Evolutionary conservation across 768 basidiomycete genomes (phyloP).

Genomic region (Tulasnella sp.): DNA sequence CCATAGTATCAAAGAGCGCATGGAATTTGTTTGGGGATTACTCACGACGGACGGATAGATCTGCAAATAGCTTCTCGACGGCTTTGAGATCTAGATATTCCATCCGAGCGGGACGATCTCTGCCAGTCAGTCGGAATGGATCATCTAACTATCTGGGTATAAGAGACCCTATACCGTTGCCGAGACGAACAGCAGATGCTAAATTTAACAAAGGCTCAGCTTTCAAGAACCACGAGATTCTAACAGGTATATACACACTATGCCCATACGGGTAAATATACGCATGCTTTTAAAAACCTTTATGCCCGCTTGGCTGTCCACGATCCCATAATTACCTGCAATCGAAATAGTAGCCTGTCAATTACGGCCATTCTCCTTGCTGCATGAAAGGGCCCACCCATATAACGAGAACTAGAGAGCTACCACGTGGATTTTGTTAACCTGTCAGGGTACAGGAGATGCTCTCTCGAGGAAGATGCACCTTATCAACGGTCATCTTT

Average conservation of each 20-base stretch:
- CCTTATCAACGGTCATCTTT: background rate
- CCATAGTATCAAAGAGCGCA: conserved; percentile 15
- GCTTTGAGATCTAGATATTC: conserved; percentile 36
- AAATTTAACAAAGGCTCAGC: no score
- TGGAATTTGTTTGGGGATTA: conserved; percentile 8
- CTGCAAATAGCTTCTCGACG: conserved; percentile 41
- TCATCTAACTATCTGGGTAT: conserved; percentile 22
- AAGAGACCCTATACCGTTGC: conserved; percentile 27
- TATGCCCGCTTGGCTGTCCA: conserved; percentile 29
- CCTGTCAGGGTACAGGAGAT: background rate
- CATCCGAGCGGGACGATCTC: conserved; percentile 1
- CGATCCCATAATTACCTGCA: conserved; percentile 27
- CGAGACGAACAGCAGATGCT: conserved; percentile 60
- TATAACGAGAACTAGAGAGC: background rate
- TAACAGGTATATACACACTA: no score
- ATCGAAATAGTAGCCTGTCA: background rate
- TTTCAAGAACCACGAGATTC: no score
- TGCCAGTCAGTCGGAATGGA: background rate
- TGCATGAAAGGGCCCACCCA: background rate
- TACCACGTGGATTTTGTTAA: background rate
- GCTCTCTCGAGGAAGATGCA: background rate
- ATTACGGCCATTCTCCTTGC: background rate
- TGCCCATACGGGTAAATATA: conserved; percentile 55
- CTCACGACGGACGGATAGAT: conserved; percentile 43
- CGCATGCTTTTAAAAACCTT: conserved; percentile 68